These are phyloP conservation scores for Incumbomyces delicatus DNA, from an alignment of 2,329 filamentous ascomycete species.

Conservation along the genomic window DNA sequence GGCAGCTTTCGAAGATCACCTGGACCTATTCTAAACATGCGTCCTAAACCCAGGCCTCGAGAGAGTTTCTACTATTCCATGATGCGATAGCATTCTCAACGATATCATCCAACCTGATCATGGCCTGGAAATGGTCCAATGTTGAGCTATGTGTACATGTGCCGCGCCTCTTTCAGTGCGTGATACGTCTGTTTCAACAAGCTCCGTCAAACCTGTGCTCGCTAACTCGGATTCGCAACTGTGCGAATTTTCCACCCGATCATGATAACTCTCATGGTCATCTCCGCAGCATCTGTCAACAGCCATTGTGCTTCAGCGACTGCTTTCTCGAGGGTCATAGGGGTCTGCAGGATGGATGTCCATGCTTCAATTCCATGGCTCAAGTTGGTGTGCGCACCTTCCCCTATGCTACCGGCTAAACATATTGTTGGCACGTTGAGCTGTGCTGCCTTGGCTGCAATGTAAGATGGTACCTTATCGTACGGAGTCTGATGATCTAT, in stretches of 20 bases:
- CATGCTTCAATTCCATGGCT: constrained; percentile 28
- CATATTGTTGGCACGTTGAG: constrained; percentile 40
- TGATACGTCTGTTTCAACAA: no score
- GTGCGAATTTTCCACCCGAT: constrained; percentile 19
- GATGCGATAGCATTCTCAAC: no score
- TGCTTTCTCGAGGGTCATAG: constrained; percentile 23
- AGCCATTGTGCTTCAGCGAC: constrained; percentile 22
- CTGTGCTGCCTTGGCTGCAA: constrained; percentile 39
- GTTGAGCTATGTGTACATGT: no score
- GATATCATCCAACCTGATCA: no score
- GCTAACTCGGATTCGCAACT: no score
- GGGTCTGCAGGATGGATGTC: constrained; percentile 24
- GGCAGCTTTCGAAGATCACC: no score
- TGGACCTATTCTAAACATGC: no score
- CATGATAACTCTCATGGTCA: constrained; percentile 24
- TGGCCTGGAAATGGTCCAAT: no score
- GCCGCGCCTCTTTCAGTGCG: no score
- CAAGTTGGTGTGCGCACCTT: constrained; percentile 27
- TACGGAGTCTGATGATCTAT: constrained; percentile 43
- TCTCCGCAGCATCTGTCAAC: constrained; percentile 23
- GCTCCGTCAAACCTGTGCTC: no score
- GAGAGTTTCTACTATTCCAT: no score
- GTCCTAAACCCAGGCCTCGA: no score
- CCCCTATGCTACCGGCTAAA: constrained; percentile 33
- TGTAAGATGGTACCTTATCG: constrained; percentile 46